Evolutionary conservation across 441 rosid species (phyloP).

Genomic region (Populus hybrid): DNA sequence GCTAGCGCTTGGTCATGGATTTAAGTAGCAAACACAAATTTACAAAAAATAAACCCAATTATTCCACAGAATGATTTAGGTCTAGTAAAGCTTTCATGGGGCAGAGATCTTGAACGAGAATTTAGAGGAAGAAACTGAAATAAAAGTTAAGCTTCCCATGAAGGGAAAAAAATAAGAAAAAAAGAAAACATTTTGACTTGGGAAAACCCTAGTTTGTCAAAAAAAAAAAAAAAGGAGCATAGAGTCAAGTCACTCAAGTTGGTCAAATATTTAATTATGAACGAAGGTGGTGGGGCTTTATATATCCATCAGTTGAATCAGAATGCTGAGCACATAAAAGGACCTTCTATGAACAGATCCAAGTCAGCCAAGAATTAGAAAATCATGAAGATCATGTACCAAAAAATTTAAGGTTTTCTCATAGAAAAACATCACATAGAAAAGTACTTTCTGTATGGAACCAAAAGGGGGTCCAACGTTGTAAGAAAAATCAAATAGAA

Average conservation of each 20-base stretch:
- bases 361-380: neutral
- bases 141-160: no score
- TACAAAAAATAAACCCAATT: neutral
- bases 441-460: neutral
- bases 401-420: neutral
- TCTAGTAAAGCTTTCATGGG: no score
- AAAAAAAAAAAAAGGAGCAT: neutral
- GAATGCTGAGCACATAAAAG: neutral
- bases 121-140: neutral
- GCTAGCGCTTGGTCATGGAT: neutral
- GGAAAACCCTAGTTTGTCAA: conserved; percentile 16
- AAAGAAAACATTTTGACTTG: neutral
- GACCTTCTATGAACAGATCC: neutral
- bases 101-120: neutral
- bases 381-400: neutral
- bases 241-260: conserved; percentile 1
- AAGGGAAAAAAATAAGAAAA: neutral
- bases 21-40: neutral
- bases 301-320: neutral
- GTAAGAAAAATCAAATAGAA: neutral
- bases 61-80: neutral
- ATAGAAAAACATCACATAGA: neutral
- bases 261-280: neutral
- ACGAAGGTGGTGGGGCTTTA: neutral
- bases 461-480: neutral